A percentile compares a stretch with the other conserved stretches of the same genome.
Evolutionary conservation across 108 stramenopile genomes (phyloP).

Genomic region (Skeletonema potamos): DNA sequence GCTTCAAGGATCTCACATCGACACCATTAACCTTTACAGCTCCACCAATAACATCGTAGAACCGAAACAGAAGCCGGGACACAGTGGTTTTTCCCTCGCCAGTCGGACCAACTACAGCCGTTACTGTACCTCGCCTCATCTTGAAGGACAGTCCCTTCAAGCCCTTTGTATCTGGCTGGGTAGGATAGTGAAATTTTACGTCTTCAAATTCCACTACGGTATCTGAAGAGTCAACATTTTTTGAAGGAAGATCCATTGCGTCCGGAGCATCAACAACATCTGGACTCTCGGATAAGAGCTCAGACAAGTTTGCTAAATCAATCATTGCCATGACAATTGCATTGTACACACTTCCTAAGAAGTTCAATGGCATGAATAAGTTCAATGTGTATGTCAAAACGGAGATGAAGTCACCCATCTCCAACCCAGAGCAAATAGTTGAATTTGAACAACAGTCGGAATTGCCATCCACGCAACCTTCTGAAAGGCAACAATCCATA

Average conservation of each 20-base stretch:
- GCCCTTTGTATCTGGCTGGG: slow-evolving; percentile 76
- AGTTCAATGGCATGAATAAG: slow-evolving; percentile 94
- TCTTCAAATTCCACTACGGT: slow-evolving; percentile 92
- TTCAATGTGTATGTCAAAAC: slow-evolving; percentile 90
- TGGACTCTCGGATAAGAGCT: slow-evolving; percentile 89
- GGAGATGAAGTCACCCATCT: slow-evolving; percentile 93
- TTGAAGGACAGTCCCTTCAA: slow-evolving; percentile 89
- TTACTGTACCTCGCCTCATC: slow-evolving; percentile 92
- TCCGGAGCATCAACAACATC: slow-evolving; percentile 87
- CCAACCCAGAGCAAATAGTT: slow-evolving; percentile 73
- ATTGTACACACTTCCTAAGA: slow-evolving; percentile 91
- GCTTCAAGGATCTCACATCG: slow-evolving; percentile 84
- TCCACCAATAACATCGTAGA: slow-evolving; percentile 88
- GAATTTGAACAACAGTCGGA: slow-evolving; percentile 70
- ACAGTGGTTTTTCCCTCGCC: slow-evolving; percentile 94
- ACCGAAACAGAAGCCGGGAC: slow-evolving; percentile 88
- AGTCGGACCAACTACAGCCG: slow-evolving; percentile 95
- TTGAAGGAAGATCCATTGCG: slow-evolving; percentile 56
- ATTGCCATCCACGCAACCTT: slow-evolving; percentile 59
- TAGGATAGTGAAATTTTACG: slow-evolving; percentile 93
- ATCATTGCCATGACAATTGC: slow-evolving; percentile 89
- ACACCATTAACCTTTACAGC: slow-evolving; percentile 92
- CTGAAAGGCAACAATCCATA: slow-evolving; percentile 60
- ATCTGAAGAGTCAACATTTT: slow-evolving; percentile 63
- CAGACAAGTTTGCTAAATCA: slow-evolving; percentile 89